Percentiles rank a stretch among this genome's conserved stretches.
Conservation (phyloP, 2,329 filamentous ascomycete species). For the Calycina herbarum region DNA sequence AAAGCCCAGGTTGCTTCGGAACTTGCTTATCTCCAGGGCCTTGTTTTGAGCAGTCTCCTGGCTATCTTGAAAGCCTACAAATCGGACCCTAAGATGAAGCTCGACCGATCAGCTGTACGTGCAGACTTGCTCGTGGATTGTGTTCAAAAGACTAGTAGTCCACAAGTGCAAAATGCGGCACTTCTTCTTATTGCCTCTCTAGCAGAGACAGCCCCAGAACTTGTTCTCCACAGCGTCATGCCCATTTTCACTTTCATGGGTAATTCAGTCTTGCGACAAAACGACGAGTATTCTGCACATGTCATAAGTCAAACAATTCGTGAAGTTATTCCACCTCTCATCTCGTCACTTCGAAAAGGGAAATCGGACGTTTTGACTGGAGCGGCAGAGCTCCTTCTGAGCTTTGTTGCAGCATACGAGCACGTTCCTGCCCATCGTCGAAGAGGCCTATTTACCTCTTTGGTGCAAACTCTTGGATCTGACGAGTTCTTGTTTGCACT, state of each 20-base stretch:
- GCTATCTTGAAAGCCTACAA: constrained; percentile 81
- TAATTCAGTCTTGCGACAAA: constrained; percentile 83
- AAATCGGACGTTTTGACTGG: constrained; percentile 76
- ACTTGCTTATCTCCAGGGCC: constrained; percentile 83
- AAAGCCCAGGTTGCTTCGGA: constrained; percentile 80
- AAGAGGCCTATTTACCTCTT: constrained; percentile 77
- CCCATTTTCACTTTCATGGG: constrained; percentile 99
- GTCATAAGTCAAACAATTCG: constrained; percentile 95
- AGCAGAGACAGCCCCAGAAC: constrained; percentile 82
- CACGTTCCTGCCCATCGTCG: constrained; percentile 89
- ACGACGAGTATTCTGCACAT: constrained; percentile 94
- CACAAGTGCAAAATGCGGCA: constrained; percentile 90
- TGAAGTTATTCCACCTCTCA: constrained; percentile 88
- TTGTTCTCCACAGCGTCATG: constrained; percentile 97
- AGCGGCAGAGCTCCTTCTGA: constrained; percentile 86
- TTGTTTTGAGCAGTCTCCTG: constrained; percentile 78
- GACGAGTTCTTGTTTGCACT: constrained; percentile 87
- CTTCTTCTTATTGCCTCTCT: constrained; percentile 84
- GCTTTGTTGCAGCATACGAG: constrained; percentile 94
- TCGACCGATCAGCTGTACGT: constrained; percentile 78
- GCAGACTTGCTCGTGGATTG: constrained; percentile 92
- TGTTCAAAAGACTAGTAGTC: constrained; percentile 86
- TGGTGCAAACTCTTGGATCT: constrained; percentile 81
- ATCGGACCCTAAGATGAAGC: constrained; percentile 56
- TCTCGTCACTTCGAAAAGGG: constrained; percentile 79